Evolutionary conservation across 805 yeast genomes (phyloP), one percentile per base, ranked within the genome.

Genomic region (Cyberlindnera euphorbiae): DNA sequence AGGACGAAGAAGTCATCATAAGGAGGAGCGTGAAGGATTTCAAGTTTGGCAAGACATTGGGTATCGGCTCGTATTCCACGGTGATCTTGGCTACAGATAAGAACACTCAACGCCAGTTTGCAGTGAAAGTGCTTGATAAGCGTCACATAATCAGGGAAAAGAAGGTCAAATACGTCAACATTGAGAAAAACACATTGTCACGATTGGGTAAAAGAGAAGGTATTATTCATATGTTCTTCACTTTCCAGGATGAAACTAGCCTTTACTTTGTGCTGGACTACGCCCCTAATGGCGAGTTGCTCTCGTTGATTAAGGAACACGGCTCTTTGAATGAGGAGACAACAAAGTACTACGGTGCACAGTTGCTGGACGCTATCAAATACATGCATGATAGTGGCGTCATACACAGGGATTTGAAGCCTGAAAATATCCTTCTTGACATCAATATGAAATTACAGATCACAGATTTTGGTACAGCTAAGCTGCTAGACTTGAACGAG

Each of bases 51-150:
- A 78, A 85, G 13, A 78, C 82, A 29, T 73, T 93, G 19, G 99
- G 99, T 21, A 95, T 86, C 56, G 99, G 99, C 2, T 87, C 96
- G 6, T 93, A 90, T 56, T 88, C 97, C 8, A 89, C 95, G 1
- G 99, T 90, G 4, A 74, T 77, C 47, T 73, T 86, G 26, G 98
- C 97, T 0, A 73, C 85, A 2, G 95, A 93, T 43, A 64, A 77
- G 31, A 87, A 77, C 50, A 81, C 84, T 30, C 70, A 73, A 39
- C 77, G 81, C 41, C 82, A 89, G 13, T 84, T 79, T 55, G 95
- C 95, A 2, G 80, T 84, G 9, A 84, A 84, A 55, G 74, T 83
- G 4, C 61, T 84, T 38, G 87, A 80, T 55, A 84, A 84, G 55
- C 70, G 82, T 38, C 90, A 84, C 53, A 76, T 84, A 33, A 82